A percentile compares a stretch with the other conserved stretches of the same genome.
Evolutionary conservation across 2,329 filamentous ascomycete genomes (phyloP).

Genomic region (Albophoma yamanashiensis): DNA sequence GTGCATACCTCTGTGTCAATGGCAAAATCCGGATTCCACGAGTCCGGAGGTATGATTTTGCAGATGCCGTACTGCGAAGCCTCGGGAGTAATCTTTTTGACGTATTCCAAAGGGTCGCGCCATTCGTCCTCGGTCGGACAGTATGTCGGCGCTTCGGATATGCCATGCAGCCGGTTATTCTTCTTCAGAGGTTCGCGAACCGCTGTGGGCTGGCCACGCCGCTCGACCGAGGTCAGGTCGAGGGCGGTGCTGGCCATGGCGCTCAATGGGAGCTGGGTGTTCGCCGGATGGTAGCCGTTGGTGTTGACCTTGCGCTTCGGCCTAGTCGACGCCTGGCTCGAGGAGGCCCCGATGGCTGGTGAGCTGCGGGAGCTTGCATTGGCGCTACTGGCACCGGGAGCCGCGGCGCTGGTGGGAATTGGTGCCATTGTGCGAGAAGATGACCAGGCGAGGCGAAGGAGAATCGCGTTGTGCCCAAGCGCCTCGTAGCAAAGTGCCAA

Average conservation of each 20-base stretch:
- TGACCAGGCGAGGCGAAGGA: constrained; percentile 1
- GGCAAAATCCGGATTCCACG: constrained; percentile 89
- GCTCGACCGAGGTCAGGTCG: constrained; percentile 83
- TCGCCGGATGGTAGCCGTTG: constrained; percentile 41
- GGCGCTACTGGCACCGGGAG: constrained; percentile 26
- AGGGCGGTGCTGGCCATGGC: constrained; percentile 52
- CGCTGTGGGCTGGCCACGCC: constrained; percentile 71
- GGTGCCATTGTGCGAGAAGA: constrained; percentile 25
- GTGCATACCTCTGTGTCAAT: constrained; percentile 80
- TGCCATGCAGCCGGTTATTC: constrained; percentile 68
- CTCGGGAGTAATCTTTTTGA: constrained; percentile 81
- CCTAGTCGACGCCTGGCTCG: constrained; percentile 27
- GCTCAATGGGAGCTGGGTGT: constrained; percentile 41
- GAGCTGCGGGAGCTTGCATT: constrained; percentile 43
- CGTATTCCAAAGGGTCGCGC: constrained; percentile 86
- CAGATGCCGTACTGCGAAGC: constrained; percentile 83
- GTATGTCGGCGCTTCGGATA: constrained; percentile 86
- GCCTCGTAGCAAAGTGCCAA: background rate
- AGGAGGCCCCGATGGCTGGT: constrained; percentile 29
- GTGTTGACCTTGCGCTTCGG: constrained; percentile 42
- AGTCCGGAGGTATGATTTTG: constrained; percentile 89
- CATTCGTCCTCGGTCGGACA: constrained; percentile 88
- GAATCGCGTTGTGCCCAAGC: constrained; percentile 3
- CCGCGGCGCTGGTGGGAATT: constrained; percentile 24
- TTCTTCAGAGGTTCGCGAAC: constrained; percentile 68